These are phyloP conservation scores for Begonia peltatifolia DNA, from an alignment of 306 rosid genomes.

Conservation along the genomic window DNA sequence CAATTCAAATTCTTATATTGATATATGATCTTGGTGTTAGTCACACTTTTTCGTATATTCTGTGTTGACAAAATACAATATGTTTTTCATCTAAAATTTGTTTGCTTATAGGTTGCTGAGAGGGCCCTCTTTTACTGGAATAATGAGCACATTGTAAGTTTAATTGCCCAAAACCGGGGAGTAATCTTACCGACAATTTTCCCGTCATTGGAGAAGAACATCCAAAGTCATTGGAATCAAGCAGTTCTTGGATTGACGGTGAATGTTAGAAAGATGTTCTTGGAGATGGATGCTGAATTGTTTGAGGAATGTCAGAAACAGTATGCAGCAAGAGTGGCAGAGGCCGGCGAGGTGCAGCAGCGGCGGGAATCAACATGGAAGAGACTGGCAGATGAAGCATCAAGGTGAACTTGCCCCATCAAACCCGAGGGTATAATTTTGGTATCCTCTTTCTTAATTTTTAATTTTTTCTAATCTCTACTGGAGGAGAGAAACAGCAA, in stretches of 20 bases:
- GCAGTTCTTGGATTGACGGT: conserved; percentile 79
- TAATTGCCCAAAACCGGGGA: conserved; percentile 81
- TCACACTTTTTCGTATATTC: too few species aligned
- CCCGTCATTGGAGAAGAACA: conserved; percentile 70
- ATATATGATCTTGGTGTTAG: too few species aligned
- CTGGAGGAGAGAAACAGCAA: too few species aligned
- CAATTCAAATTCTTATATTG: too few species aligned
- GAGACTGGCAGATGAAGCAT: conserved; percentile 72
- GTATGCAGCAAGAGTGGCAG: conserved; percentile 44
- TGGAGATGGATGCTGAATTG: conserved; percentile 86
- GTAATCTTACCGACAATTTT: conserved; percentile 64
- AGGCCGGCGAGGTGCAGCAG: conserved; percentile 46
- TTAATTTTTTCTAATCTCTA: too few species aligned
- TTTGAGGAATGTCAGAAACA: conserved; percentile 81
- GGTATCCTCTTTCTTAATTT: too few species aligned
- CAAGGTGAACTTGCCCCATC: conserved; percentile 11
- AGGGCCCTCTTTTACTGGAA: conserved; percentile 92
- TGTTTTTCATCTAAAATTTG: not conserved
- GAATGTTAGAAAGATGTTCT: conserved; percentile 79
- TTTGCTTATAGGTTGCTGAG: conserved; percentile 79
- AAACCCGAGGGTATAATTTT: too few species aligned
- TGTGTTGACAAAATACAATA: too few species aligned
- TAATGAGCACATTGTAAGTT: conserved; percentile 81
- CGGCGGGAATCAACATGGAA: conserved; percentile 65
- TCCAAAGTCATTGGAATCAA: conserved; percentile 80